phyloP scores from a whole-genome alignment of 495 filamentous ascomycete genomes.

The Usnea hakonensis region DNA sequence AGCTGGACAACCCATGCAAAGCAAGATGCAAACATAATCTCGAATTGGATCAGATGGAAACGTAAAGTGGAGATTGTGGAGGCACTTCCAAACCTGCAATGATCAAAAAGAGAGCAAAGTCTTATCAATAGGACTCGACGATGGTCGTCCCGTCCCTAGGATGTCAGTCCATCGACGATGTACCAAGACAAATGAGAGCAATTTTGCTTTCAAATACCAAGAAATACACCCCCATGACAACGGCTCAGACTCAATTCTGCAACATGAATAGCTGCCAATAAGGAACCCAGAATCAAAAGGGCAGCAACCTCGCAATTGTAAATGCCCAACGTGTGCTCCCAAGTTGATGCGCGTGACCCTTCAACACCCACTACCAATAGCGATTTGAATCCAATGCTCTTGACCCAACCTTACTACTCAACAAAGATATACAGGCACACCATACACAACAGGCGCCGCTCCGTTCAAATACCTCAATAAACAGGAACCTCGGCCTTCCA shows the following conservation, averaged over 20 bases:
- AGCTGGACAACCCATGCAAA: too few relatives aligned
- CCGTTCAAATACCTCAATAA: conserved; percentile 85
- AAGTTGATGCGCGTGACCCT: neutral
- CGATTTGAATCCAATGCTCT: conserved; percentile 5
- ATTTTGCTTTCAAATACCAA: too few relatives aligned
- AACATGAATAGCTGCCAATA: neutral
- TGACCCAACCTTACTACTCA: conserved; percentile 21
- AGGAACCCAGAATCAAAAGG: neutral
- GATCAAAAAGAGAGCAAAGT: neutral
- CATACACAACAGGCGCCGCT: conserved; percentile 88
- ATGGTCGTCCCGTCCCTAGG: too few relatives aligned
- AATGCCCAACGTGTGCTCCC: neutral
- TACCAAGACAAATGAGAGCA: too few relatives aligned
- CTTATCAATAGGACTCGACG: neutral
- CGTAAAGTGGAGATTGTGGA: too few relatives aligned
- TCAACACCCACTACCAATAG: neutral
- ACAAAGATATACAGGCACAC: conserved; percentile 78
- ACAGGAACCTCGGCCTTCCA: conserved; percentile 62
- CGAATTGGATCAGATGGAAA: too few relatives aligned
- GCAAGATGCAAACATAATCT: too few relatives aligned
- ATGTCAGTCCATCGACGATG: too few relatives aligned
- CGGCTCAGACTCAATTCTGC: neutral
- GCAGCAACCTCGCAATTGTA: neutral
- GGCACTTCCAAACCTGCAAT: too few relatives aligned
- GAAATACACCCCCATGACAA: too few relatives aligned